Percentiles rank a stretch among this genome's conserved stretches.
phyloP scores from a whole-genome alignment of 108 stramenopile genomes.

The Nitzschia sp. region DNA sequence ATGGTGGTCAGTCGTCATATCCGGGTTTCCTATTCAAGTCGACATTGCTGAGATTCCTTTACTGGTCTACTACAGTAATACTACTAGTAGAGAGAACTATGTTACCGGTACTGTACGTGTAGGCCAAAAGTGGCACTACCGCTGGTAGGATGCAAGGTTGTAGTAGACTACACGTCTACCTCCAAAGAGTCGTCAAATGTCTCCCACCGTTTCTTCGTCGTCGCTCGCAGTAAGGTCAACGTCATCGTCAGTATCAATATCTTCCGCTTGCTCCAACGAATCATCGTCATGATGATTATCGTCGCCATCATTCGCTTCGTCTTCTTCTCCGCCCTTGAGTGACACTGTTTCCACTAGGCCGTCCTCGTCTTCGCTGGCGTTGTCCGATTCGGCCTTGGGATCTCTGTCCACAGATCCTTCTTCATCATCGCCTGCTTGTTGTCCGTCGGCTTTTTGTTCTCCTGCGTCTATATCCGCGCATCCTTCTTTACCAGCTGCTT shows the following conservation, averaged over 20 bases:
- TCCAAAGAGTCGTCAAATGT: too few species aligned
- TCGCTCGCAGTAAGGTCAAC: neutral
- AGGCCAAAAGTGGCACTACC: too few species aligned
- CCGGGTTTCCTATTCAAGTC: too few species aligned
- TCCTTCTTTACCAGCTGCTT: too few species aligned
- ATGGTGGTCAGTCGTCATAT: too few species aligned
- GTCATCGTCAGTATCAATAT: constrained; percentile 7
- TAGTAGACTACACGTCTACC: too few species aligned
- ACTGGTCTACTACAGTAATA: too few species aligned
- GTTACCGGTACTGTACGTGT: too few species aligned
- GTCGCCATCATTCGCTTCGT: neutral
- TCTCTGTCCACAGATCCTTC: neutral
- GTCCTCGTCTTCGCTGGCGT: neutral
- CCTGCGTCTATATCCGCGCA: neutral
- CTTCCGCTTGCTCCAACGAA: neutral
- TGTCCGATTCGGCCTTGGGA: neutral
- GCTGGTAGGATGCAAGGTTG: too few species aligned
- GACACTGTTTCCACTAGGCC: neutral
- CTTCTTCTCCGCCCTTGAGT: neutral
- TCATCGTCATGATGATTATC: neutral
- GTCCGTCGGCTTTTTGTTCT: neutral
- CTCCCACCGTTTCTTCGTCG: too few species aligned
- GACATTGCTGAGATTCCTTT: too few species aligned
- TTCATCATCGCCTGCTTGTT: neutral
- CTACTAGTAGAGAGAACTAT: too few species aligned